Evolutionary conservation across 2,329 filamentous ascomycete species (phyloP).

Genomic region (Karstenula rhodostoma): DNA sequence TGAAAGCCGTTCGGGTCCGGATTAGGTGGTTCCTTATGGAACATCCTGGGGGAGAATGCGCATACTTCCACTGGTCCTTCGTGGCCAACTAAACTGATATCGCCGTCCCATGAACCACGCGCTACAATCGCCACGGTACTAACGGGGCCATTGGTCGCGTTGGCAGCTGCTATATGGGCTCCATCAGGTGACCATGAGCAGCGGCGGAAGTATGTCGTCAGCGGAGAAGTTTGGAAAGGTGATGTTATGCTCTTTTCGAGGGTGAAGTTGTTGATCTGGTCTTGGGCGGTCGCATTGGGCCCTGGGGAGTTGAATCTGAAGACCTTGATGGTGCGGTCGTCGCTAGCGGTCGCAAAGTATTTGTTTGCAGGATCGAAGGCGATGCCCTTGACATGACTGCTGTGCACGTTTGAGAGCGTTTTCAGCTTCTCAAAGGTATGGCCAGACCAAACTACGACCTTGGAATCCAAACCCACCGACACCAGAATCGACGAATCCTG

Average conservation of each 20-base stretch:
- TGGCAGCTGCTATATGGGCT: slow-evolving; percentile 94
- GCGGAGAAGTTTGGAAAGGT: slow-evolving; percentile 88
- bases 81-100: slow-evolving; percentile 97
- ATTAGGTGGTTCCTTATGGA: slow-evolving; percentile 72
- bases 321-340: slow-evolving; percentile 95
- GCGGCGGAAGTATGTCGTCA: slow-evolving; percentile 95
- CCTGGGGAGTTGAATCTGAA: slow-evolving; percentile 89
- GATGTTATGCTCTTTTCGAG: slow-evolving; percentile 89
- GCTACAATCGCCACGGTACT: slow-evolving; percentile 97
- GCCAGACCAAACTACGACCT: slow-evolving; percentile 97
- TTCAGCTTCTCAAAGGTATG: slow-evolving; percentile 98
- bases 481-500: slow-evolving; percentile 94
- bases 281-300: slow-evolving; percentile 90
- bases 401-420: slow-evolving; percentile 81
- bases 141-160: slow-evolving; percentile 95
- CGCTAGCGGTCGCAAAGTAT: slow-evolving; percentile 97
- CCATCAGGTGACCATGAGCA: slow-evolving; percentile 99
- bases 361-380: slow-evolving; percentile 99
- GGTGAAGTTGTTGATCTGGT: slow-evolving; percentile 96
- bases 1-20: slow-evolving; percentile 52
- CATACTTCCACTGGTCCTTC: slow-evolving; percentile 97
- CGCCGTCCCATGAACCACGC: slow-evolving; percentile 89
- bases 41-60: slow-evolving; percentile 92
- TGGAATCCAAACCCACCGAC: slow-evolving; percentile 95
- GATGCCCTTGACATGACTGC: slow-evolving; percentile 98